Evolutionary conservation across 495 filamentous ascomycete genomes (phyloP), one percentile per base, ranked within the genome.

Genomic region (Annulohypoxylon stygium): DNA sequence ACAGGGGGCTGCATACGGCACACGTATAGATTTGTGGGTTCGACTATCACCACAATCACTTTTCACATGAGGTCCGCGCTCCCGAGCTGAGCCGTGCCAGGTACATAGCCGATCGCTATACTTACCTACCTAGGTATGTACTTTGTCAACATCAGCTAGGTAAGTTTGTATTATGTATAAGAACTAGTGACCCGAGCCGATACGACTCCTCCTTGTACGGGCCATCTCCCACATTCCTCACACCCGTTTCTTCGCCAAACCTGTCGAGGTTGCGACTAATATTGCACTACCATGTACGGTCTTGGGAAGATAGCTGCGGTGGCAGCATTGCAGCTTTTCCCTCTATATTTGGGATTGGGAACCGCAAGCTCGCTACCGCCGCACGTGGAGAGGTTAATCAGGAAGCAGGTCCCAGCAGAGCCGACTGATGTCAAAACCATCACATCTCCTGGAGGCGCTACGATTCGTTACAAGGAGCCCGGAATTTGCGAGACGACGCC

Each of bases 401-500:
- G 59, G 54, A 77, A 71, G 33, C 77, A 79, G 43, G 75, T 74
- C 8, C 77, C 71, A 6, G 78, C 83, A 7, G 81, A 87, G 57
- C 83, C 89, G 9, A 86, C 81, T 1, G 86, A 81, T 12, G 85
- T 91, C 23, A 88, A 84, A 64, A 87, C 87, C 4, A 86, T 90
- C 55, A 84, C 82, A 25, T 88, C 89, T 0, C 87, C 89, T 10
- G 86, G 85, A 58, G 87, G 87, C 61, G 84, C 83, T 68, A 67
- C 76, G 8, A 87, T 88, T 45, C 79, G 85, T 7, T 87, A 86
- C 71, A 88, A 87, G 75, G 79, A 87, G 71, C 86, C 86, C 6
- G 83, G 85, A 10, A 75, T 79, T 9, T 79, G 78, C 37, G 78
- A 79, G 61, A 79, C 78, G 0, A 79, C 76, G 14, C 73, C 76